phyloP scores from a whole-genome alignment of 192 early-diverging fungal species.

The Pilobolus umbonatus region DNA sequence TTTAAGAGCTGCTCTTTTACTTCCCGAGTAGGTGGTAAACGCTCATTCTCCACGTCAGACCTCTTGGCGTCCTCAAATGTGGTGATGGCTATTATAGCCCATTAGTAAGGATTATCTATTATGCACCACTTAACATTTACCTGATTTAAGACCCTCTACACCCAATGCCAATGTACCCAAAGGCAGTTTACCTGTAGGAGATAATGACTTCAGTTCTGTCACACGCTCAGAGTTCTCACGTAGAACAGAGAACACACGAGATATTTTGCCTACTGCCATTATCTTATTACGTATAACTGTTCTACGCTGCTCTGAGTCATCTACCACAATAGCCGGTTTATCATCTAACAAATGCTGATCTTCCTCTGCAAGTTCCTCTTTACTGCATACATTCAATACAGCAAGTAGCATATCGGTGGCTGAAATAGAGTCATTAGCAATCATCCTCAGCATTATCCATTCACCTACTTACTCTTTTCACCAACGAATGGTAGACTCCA shows the following conservation, averaged over 20 bases:
- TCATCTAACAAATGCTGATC: constrained; percentile 30
- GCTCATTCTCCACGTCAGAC: constrained; percentile 91
- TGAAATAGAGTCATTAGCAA: constrained; percentile 24
- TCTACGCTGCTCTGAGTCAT: constrained; percentile 60
- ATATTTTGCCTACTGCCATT: constrained; percentile 87
- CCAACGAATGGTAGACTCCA: constrained; percentile 98
- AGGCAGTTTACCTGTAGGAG: constrained; percentile 80
- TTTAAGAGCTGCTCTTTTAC: constrained; percentile 34
- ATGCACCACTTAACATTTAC: constrained; percentile 32
- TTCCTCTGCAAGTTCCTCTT: constrained; percentile 84
- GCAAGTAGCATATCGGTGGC: constrained; percentile 96
- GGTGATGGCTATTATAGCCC: constrained; percentile 58
- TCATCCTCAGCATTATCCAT: not conserved
- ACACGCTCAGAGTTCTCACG: constrained; percentile 90
- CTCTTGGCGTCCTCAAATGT: constrained; percentile 91
- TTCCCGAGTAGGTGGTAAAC: constrained; percentile 74
- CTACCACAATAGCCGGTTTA: constrained; percentile 10
- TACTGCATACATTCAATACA: constrained; percentile 92
- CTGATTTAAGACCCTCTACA: constrained; percentile 86
- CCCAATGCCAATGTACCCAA: constrained; percentile 83
- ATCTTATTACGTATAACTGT: constrained; percentile 84
- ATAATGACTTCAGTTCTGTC: constrained; percentile 86
- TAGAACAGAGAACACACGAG: constrained; percentile 85
- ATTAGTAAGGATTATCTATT: not conserved
- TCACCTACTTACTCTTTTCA: constrained; percentile 74